These are phyloP conservation scores for Botrytis tulipae DNA, from an alignment of 2,329 filamentous ascomycete species.

Conservation along the genomic window DNA sequence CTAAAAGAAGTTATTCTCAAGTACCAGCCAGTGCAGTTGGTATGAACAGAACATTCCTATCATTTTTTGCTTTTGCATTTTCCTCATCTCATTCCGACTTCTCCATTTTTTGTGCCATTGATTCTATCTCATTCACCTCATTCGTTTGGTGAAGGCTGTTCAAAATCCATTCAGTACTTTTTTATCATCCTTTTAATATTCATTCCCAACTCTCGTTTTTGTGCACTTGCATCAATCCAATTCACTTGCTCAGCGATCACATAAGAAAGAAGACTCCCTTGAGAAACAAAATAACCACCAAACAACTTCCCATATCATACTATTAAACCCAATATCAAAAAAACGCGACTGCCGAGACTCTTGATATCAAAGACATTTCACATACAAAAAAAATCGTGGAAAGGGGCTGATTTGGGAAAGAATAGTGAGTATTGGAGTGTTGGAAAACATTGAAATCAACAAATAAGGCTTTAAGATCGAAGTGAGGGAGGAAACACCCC, in stretches of 20 bases:
- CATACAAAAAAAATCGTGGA: not conserved
- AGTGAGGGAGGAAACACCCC: constrained; percentile 24
- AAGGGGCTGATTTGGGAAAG: not conserved
- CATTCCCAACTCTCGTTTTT: constrained; percentile 10
- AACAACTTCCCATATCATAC: not conserved
- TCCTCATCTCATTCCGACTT: not conserved
- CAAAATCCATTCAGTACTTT: not conserved
- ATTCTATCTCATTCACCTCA: constrained; percentile 47
- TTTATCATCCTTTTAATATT: constrained; percentile 9
- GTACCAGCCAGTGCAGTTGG: not conserved
- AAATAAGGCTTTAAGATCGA: constrained; percentile 22
- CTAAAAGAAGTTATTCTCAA: not conserved
- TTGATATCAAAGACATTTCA: not conserved
- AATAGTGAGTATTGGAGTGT: constrained; percentile 4
- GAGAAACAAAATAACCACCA: not conserved
- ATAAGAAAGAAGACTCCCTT: not conserved
- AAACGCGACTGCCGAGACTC: not conserved
- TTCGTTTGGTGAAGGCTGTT: constrained; percentile 46
- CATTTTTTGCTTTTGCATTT: constrained; percentile 1
- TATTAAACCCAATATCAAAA: not conserved
- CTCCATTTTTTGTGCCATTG: constrained; percentile 16
- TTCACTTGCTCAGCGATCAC: constrained; percentile 17
- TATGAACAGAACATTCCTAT: constrained; percentile 22
- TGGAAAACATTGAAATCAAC: constrained; percentile 22
- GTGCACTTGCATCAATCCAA: constrained; percentile 3